Conservation (phyloP, 2,329 filamentous ascomycete species). For the Lizonia empirigonia region DNA sequence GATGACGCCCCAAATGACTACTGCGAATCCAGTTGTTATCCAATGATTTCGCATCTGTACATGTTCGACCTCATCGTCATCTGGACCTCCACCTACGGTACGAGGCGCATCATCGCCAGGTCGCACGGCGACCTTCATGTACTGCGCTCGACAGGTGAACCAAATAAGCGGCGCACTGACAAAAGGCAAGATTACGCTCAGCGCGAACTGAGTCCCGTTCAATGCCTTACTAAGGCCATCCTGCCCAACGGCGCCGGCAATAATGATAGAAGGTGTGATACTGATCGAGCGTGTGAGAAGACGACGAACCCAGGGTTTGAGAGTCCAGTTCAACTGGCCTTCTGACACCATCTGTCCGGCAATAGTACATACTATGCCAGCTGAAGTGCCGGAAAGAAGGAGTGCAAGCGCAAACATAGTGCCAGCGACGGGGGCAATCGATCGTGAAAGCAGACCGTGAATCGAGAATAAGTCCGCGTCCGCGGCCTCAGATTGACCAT, state of each 20-base stretch:
- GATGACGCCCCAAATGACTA: constrained; percentile 74
- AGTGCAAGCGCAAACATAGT: constrained; percentile 84
- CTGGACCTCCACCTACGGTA: constrained; percentile 5
- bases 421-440: constrained; percentile 75
- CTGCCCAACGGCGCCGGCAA: constrained; percentile 77
- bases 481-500: constrained; percentile 61
- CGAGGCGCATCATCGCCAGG: background rate
- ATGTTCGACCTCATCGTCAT: constrained; percentile 24
- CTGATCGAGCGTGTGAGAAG: constrained; percentile 79
- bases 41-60: constrained; percentile 75
- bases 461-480: constrained; percentile 84
- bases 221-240: constrained; percentile 73
- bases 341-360: constrained; percentile 88
- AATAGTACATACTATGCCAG: constrained; percentile 88
- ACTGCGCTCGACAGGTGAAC: constrained; percentile 78
- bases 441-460: constrained; percentile 70
- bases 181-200: constrained; percentile 81
- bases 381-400: constrained; percentile 78
- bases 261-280: constrained; percentile 81
- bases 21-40: constrained; percentile 63
- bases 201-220: constrained; percentile 76
- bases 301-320: constrained; percentile 78
- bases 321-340: constrained; percentile 75
- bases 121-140: constrained; percentile 71
- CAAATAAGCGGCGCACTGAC: constrained; percentile 83